Conservation (phyloP, 2,329 filamentous ascomycete genomes). For the Apiospora marii region DNA sequence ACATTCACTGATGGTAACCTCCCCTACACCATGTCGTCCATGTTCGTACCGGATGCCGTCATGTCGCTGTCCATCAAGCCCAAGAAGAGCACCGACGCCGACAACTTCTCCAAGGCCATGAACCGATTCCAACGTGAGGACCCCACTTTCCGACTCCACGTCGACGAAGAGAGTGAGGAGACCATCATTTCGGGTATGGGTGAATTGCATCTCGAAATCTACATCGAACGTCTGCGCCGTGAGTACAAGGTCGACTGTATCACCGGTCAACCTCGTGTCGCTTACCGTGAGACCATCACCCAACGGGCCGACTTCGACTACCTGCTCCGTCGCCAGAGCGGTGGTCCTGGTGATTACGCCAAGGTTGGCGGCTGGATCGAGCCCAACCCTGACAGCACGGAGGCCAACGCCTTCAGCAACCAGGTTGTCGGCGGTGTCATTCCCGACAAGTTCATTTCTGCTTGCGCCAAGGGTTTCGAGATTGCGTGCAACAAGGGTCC, state of each 20-base stretch:
- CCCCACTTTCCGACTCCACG: slow-evolving; percentile 93
- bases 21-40: slow-evolving; percentile 95
- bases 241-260: slow-evolving; percentile 97
- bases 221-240: slow-evolving; percentile 93
- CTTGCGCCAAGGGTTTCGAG: slow-evolving; percentile 95
- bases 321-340: slow-evolving; percentile 92
- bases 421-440: slow-evolving; percentile 90
- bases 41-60: slow-evolving; percentile 97
- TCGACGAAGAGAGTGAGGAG: slow-evolving; percentile 91
- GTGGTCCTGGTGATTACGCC: slow-evolving; percentile 94
- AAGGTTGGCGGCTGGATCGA: slow-evolving; percentile 93
- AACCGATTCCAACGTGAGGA: slow-evolving; percentile 98
- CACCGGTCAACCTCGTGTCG: slow-evolving; percentile 96
- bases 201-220: slow-evolving; percentile 95
- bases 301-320: slow-evolving; percentile 86
- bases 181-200: slow-evolving; percentile 99
- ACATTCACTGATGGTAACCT: slow-evolving; percentile 95
- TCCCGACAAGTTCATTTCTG: slow-evolving; percentile 92
- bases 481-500: slow-evolving; percentile 85
- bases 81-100: slow-evolving; percentile 88
- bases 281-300: slow-evolving; percentile 94
- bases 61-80: slow-evolving; percentile 98
- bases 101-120: slow-evolving; percentile 98
- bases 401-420: slow-evolving; percentile 84
- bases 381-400: slow-evolving; percentile 72